These are phyloP conservation scores for Lobosporangium transversale DNA, from an alignment of 192 early-diverging fungal genomes.

Conservation along the genomic window DNA sequence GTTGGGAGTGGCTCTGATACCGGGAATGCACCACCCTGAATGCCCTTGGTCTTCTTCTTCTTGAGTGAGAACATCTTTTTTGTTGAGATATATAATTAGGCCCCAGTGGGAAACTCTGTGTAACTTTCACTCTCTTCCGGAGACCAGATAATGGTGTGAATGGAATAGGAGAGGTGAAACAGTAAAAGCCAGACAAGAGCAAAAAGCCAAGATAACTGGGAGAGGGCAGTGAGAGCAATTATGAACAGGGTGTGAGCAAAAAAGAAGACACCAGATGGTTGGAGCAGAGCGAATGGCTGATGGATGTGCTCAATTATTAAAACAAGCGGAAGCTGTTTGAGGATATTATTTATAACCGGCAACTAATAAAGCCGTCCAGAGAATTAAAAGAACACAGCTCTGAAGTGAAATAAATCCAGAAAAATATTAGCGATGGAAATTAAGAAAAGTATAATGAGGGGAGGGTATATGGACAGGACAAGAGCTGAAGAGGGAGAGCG, in stretches of 20 bases:
- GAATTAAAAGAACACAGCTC: neutral
- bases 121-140: no score
- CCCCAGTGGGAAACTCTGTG: neutral
- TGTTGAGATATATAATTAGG: constrained; percentile 4
- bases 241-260: neutral
- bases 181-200: neutral
- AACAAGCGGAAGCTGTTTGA: no score
- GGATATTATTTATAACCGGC: no score
- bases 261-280: neutral
- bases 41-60: constrained; percentile 30
- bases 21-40: constrained; percentile 11
- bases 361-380: neutral
- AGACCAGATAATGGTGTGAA: neutral
- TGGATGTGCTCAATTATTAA: no score
- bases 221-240: neutral
- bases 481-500: neutral
- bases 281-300: neutral
- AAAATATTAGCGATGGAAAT: neutral
- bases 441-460: neutral
- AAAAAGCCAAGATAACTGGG: neutral
- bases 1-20: neutral
- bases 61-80: constrained; percentile 31
- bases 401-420: neutral
- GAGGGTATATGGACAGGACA: neutral
- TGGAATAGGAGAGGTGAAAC: neutral